Conservation (phyloP, 306 rosid species). For the Sesbania bispinosa region DNA sequence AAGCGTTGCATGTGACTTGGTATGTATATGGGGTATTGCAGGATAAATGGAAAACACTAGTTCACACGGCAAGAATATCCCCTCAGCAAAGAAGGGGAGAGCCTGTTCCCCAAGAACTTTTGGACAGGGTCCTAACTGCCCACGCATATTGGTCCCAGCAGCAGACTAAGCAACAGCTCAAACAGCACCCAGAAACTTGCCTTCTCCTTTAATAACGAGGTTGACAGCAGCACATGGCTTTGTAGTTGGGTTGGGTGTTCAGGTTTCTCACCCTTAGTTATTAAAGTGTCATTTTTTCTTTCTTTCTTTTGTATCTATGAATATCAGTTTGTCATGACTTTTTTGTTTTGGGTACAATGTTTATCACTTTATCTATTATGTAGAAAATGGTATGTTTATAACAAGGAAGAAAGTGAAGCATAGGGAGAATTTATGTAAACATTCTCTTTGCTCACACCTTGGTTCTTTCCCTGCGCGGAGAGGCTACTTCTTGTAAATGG, state of each 20-base stretch:
- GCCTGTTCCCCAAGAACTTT: conserved; percentile 88
- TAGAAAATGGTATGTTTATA: conserved; percentile 26
- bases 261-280: conserved; percentile 26
- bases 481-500: conserved; percentile 36
- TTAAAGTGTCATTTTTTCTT: background rate
- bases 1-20: conserved; percentile 29
- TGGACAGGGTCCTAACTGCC: conserved; percentile 80
- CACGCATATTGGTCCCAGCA: conserved; percentile 85
- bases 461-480: conserved; percentile 22
- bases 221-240: background rate
- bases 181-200: conserved; percentile 52
- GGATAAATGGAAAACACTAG: conserved; percentile 96
- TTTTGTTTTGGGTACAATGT: background rate
- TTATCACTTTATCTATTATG: conserved; percentile 19
- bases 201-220: conserved; percentile 35
- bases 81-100: conserved; percentile 95
- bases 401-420: conserved; percentile 25
- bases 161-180: conserved; percentile 72
- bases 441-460: conserved; percentile 17
- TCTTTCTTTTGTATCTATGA: conserved; percentile 25
- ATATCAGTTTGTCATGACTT: conserved; percentile 8
- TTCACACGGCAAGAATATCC: conserved; percentile 89
- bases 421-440: conserved; percentile 26
- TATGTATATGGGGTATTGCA: conserved; percentile 44
- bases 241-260: conserved; percentile 24